These are phyloP conservation scores for Suhomyces prunicola DNA, from an alignment of 805 yeast species.

Conservation along the genomic window DNA sequence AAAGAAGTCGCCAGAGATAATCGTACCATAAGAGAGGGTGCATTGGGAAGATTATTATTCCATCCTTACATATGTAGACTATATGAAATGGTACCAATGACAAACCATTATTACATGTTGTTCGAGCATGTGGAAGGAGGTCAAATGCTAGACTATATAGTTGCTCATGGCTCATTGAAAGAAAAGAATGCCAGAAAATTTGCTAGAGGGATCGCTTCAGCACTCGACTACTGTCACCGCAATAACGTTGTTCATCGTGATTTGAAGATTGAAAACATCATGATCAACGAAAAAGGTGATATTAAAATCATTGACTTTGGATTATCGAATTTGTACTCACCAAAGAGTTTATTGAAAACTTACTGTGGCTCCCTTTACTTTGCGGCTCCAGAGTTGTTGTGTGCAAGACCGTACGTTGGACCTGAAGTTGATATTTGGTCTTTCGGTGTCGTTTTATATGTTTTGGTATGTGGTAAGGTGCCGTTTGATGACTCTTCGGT, in stretches of 20 bases:
- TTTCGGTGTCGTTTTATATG: slow-evolving; percentile 93
- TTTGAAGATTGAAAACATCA: slow-evolving; percentile 90
- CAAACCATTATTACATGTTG: slow-evolving; percentile 93
- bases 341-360: slow-evolving; percentile 72
- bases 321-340: slow-evolving; percentile 78
- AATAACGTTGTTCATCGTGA: slow-evolving; percentile 97
- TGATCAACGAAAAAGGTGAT: slow-evolving; percentile 91
- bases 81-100: slow-evolving; percentile 93
- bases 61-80: slow-evolving; percentile 91
- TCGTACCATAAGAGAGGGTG: slow-evolving; percentile 93
- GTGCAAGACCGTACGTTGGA: slow-evolving; percentile 89
- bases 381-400: slow-evolving; percentile 96
- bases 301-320: slow-evolving; percentile 97
- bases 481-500: slow-evolving; percentile 97
- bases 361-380: slow-evolving; percentile 96
- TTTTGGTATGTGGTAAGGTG: slow-evolving; percentile 93
- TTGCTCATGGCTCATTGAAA: slow-evolving; percentile 90
- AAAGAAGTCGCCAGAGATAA: slow-evolving; percentile 87
- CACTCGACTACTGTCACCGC: slow-evolving; percentile 88
- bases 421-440: slow-evolving; percentile 99
- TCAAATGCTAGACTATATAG: slow-evolving; percentile 94
- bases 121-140: slow-evolving; percentile 98
- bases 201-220: slow-evolving; percentile 91
- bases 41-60: slow-evolving; percentile 81
- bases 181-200: slow-evolving; percentile 93